phyloP scores from a whole-genome alignment of 305 asterid species.

The Withania somnifera region DNA sequence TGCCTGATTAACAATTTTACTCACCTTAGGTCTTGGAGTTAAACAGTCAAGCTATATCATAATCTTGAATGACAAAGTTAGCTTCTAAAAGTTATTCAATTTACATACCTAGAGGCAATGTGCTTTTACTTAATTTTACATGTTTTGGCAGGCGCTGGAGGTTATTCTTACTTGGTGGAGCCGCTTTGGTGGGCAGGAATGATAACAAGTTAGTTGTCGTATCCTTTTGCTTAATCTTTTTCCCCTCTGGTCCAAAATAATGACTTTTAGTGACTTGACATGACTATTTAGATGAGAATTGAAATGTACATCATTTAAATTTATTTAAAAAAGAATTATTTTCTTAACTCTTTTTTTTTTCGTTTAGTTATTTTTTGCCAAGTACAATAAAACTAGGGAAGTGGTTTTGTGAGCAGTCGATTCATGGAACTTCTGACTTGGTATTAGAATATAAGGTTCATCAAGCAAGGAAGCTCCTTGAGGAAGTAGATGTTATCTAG shows the following conservation, averaged over 20 bases:
- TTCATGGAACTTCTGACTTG: neutral
- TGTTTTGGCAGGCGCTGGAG: slow-evolving; percentile 20
- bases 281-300: neutral
- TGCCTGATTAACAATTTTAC: neutral
- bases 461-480: neutral
- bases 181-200: slow-evolving; percentile 29
- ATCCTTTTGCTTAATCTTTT: neutral
- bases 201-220: slow-evolving; percentile 14
- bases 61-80: neutral
- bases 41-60: neutral
- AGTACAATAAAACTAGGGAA: neutral
- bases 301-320: neutral
- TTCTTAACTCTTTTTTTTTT: neutral
- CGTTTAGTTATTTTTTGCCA: neutral
- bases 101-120: neutral
- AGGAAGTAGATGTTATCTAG: neutral
- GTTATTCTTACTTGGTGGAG: slow-evolving; percentile 22
- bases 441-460: neutral
- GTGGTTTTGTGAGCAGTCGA: neutral
- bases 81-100: neutral
- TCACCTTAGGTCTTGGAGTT: neutral
- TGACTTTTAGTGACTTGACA: neutral
- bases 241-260: neutral
- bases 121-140: neutral
- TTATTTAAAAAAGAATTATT: neutral